Evolutionary conservation across 2,329 filamentous ascomycete genomes (phyloP).

Genomic region (Neonectria sp.): DNA sequence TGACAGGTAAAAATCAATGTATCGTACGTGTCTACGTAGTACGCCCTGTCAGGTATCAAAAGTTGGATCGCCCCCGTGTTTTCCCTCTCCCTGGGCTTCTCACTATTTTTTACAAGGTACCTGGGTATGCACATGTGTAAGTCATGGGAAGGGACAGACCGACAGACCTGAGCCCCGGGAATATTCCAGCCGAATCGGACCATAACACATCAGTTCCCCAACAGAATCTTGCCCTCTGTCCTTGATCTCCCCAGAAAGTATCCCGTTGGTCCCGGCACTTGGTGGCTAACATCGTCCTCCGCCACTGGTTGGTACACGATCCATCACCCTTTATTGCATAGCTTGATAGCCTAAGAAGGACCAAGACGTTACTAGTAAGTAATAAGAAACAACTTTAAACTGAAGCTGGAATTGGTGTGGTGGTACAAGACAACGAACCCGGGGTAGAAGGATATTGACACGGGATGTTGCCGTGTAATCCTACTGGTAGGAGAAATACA

Average conservation of each 20-base stretch:
- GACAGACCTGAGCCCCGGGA: neutral
- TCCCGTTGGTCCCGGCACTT: neutral
- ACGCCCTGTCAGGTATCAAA: neutral
- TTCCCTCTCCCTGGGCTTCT: neutral
- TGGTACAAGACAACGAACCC: too few species aligned
- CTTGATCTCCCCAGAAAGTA: neutral
- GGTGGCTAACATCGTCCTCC: neutral
- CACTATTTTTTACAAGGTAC: neutral
- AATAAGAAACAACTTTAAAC: too few species aligned
- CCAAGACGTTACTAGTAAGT: too few species aligned
- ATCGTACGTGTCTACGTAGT: neutral
- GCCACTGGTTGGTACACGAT: too few species aligned
- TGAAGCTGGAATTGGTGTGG: too few species aligned
- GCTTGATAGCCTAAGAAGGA: too few species aligned
- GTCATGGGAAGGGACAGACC: neutral
- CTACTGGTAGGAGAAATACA: too few species aligned
- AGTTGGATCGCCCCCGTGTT: neutral
- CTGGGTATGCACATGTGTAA: neutral
- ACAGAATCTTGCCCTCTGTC: neutral
- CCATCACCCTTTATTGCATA: too few species aligned
- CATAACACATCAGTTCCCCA: neutral
- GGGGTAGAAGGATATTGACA: too few species aligned
- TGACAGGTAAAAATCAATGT: neutral
- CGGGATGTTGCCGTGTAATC: too few species aligned
- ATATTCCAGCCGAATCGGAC: constrained; percentile 2